Conservation (phyloP, 345 rosid species). For the Syzygium grande region DNA sequence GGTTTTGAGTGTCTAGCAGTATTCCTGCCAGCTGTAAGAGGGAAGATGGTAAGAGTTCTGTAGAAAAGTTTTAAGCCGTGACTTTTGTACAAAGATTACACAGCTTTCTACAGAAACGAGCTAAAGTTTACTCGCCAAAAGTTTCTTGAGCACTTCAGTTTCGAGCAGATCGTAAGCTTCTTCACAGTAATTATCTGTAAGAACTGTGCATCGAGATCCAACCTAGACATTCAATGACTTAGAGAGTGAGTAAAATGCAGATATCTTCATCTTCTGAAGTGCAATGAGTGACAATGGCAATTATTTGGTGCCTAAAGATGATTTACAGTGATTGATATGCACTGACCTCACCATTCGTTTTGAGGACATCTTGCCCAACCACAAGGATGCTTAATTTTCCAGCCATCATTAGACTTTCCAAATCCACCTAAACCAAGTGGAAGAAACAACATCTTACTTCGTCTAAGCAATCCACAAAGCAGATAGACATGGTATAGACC, state of each 20-base stretch:
- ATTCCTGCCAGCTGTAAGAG: constrained; percentile 51
- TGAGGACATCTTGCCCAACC: constrained; percentile 53
- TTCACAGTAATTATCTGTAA: constrained; percentile 65
- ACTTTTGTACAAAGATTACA: neutral
- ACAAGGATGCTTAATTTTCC: constrained; percentile 39
- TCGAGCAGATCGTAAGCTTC: constrained; percentile 60
- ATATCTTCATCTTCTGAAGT: neutral
- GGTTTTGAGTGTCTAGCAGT: constrained; percentile 47
- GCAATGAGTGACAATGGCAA: neutral
- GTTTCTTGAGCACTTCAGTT: constrained; percentile 34
- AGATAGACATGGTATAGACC: neutral
- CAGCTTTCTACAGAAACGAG: neutral
- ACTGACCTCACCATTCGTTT: constrained; percentile 33
- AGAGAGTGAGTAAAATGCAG: neutral
- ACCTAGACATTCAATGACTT: constrained; percentile 8
- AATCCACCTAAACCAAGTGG: constrained; percentile 34
- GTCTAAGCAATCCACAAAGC: neutral
- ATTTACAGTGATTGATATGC: neutral
- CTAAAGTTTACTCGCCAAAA: constrained; percentile 26
- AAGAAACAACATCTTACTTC: neutral
- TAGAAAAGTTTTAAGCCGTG: neutral
- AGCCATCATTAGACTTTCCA: constrained; percentile 51
- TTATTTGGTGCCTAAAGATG: neutral
- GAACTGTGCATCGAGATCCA: constrained; percentile 48
- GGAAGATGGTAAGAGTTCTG: constrained; percentile 1